These are phyloP conservation scores for Leptographium galeiforme DNA, from an alignment of 2,329 filamentous ascomycete genomes.

Conservation along the genomic window DNA sequence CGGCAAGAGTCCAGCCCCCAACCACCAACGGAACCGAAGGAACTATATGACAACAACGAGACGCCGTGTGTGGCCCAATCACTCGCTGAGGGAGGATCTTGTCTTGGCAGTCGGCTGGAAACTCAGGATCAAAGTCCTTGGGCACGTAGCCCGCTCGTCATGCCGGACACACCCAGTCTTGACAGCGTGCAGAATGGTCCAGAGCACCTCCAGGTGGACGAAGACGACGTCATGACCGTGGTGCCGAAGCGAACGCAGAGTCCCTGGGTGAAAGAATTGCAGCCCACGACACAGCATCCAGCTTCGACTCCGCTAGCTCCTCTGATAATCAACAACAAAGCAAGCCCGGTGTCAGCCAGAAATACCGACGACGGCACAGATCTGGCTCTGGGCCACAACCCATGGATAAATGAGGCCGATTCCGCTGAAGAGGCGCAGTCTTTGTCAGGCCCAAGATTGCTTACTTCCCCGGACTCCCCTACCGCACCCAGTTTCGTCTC, in stretches of 20 bases:
- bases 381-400: conserved; percentile 6
- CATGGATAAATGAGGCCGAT: conserved; percentile 2
- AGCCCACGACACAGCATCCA: not conserved
- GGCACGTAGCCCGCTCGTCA: not conserved
- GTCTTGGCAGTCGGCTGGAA: not conserved
- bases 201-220: not conserved
- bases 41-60: too few relatives aligned
- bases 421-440: not conserved
- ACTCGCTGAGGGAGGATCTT: too few relatives aligned
- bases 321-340: not conserved
- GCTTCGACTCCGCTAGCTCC: not conserved
- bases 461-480: conserved; percentile 5
- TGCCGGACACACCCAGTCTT: not conserved
- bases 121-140: conserved; percentile 13
- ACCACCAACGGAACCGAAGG: too few relatives aligned
- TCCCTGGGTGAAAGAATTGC: conserved; percentile 1
- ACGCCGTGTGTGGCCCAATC: too few relatives aligned
- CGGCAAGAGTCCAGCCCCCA: too few relatives aligned
- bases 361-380: not conserved
- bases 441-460: not conserved
- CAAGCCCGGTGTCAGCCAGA: not conserved
- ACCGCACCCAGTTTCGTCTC: not conserved
- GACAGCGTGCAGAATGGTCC: not conserved
- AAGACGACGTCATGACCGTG: not conserved
- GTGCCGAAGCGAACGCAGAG: not conserved